Base-by-base conservation (phyloP, 2,329 filamentous ascomycete genomes). In the Aspergillus vadensis region DNA sequence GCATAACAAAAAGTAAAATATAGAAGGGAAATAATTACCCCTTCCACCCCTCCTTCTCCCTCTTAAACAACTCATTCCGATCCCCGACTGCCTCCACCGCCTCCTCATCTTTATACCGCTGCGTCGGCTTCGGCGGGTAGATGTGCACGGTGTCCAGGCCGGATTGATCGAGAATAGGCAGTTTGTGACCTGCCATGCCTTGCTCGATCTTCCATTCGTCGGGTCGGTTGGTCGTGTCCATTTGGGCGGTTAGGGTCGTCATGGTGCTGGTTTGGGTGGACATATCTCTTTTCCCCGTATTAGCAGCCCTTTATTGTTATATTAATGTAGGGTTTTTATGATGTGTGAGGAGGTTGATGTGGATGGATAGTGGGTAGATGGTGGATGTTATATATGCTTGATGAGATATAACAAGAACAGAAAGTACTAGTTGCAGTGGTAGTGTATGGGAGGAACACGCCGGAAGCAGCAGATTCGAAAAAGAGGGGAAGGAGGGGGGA, bases 171-270 rank as follows among this genome's bases (percentile, higher is more conserved):
- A 82, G 73, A 25, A 82, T 73, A 0, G 81, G 80, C 15, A 83
- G 72, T 38, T 78, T 78, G 2, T 79, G 76, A 41, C 72, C 79
- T n/a, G 77, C 73, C 30, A 84, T 65, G 6, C 82, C 82, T 66
- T 84, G 82, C 60, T 84, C 82, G 52, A 84, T 79, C 68, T 79
- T 83, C 81, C 82, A 84, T 70, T 84, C 82, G 74, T 84, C 80
- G 1, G 79, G 64, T 23, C 72, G 69, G 65, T 75, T 70, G 90
- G 91, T 71, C 78, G 84, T 57, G 81, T 61, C 57, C 30, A 39
- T 36, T 27, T 53, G 41, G 41, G 41, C 41, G 41, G 41, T 44
- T 10, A 44, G 10, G 41, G 19, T 23, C 1, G 41, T 23, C 41
- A 44, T 44, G 19, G 14, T 44, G 19, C 19, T 44, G 41, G 41